Percentiles rank a stretch among this genome's conserved stretches.
phyloP scores from a whole-genome alignment of 108 stramenopile genomes.

The Discostella pseudostelligera region DNA sequence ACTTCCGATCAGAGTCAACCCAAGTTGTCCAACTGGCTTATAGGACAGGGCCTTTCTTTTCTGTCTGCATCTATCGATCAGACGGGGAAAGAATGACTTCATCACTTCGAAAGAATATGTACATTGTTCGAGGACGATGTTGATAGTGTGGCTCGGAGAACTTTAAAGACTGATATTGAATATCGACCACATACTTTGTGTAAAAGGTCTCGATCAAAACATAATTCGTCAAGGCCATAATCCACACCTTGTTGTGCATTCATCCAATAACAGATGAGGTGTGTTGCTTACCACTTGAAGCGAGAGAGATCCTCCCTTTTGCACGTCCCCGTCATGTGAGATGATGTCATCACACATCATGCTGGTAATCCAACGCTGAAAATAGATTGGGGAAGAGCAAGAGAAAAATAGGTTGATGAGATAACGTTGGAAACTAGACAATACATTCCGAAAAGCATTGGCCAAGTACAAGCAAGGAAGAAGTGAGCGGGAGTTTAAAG shows the following conservation, averaged over 20 bases:
- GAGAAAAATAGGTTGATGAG: not conserved
- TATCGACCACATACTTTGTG: slow-evolving; percentile 52
- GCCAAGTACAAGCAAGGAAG: not conserved
- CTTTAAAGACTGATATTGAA: slow-evolving; percentile 53
- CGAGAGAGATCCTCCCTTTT: too few species aligned
- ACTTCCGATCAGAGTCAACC: slow-evolving; percentile 85
- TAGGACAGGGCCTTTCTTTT: slow-evolving; percentile 83
- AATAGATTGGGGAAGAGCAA: not conserved
- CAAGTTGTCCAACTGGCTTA: slow-evolving; percentile 87
- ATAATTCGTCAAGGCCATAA: slow-evolving; percentile 35
- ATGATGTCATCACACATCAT: not conserved
- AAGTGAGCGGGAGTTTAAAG: too few species aligned
- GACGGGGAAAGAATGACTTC: slow-evolving; percentile 91
- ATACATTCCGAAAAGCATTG: too few species aligned
- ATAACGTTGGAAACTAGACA: too few species aligned
- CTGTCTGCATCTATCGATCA: slow-evolving; percentile 84
- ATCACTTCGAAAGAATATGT: slow-evolving; percentile 61
- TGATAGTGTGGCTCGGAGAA: slow-evolving; percentile 36
- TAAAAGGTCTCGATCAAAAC: slow-evolving; percentile 39
- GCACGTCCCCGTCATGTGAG: too few species aligned
- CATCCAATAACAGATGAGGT: too few species aligned
- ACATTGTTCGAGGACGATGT: not conserved
- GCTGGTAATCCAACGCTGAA: not conserved
- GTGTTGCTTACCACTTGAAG: not conserved
- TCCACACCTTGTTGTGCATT: not conserved